These are phyloP conservation scores for Teunomyces cretensis DNA, from an alignment of 805 yeast genomes.

Conservation along the genomic window DNA sequence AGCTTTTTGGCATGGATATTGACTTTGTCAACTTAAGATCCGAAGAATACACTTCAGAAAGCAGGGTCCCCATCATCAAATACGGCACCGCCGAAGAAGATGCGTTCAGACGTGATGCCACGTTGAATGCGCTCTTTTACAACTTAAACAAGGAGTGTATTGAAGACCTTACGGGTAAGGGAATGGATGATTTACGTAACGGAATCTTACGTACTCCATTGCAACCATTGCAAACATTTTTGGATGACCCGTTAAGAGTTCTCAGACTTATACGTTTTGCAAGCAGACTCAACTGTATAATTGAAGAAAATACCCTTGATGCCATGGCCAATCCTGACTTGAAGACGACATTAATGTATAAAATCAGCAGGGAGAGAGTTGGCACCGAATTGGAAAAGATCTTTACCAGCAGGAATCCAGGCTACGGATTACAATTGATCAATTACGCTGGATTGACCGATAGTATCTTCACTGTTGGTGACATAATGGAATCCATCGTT, in stretches of 20 bases:
- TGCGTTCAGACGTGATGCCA: constrained; percentile 92
- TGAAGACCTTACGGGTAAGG: constrained; percentile 83
- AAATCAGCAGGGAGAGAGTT: constrained; percentile 86
- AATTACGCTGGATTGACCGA: constrained; percentile 54
- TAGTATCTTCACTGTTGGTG: constrained; percentile 51
- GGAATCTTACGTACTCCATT: constrained; percentile 88
- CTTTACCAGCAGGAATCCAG: constrained; percentile 60
- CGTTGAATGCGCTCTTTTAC: constrained; percentile 88
- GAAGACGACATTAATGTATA: constrained; percentile 56
- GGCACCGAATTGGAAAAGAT: constrained; percentile 84
- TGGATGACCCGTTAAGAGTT: constrained; percentile 93
- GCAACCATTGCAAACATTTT: constrained; percentile 77
- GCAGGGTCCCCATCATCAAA: constrained; percentile 80
- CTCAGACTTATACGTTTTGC: constrained; percentile 86
- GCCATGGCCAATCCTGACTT: constrained; percentile 68
- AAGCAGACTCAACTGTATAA: constrained; percentile 64
- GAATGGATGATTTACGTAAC: constrained; percentile 64
- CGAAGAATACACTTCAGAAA: constrained; percentile 79
- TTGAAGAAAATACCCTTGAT: constrained; percentile 55
- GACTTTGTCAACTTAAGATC: constrained; percentile 92
- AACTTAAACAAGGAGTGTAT: constrained; percentile 66
- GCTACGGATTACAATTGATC: constrained; percentile 61
- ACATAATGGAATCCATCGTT: constrained; percentile 15
- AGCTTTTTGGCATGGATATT: constrained; percentile 76
- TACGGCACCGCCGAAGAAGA: constrained; percentile 92